phyloP scores from a whole-genome alignment of 768 basidiomycete species.

The Mycena vitilis region DNA sequence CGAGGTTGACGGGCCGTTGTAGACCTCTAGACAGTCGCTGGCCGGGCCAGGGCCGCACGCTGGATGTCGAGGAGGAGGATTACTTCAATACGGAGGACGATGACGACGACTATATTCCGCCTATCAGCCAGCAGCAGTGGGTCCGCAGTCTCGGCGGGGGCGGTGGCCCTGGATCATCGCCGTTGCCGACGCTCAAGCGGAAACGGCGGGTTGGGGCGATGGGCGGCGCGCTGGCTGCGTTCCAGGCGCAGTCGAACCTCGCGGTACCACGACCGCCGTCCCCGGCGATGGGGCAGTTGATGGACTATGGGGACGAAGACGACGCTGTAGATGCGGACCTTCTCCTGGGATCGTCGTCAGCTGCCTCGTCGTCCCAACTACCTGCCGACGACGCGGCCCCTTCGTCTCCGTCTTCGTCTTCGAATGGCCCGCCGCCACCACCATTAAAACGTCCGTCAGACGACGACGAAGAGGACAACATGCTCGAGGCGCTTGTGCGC shows the following conservation, averaged over 20 bases:
- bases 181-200: conserved; percentile 61
- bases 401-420: conserved; percentile 41
- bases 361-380: conserved; percentile 21
- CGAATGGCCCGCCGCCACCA: conserved; percentile 51
- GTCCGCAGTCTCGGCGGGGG: conserved; percentile 42
- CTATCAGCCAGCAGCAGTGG: conserved; percentile 53
- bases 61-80: conserved; percentile 88
- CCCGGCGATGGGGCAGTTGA: conserved; percentile 68
- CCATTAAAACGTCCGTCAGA: conserved; percentile 53
- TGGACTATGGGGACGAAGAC: conserved; percentile 85
- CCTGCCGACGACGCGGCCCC: conserved; percentile 39
- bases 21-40: conserved; percentile 59
- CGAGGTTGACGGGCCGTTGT: conserved; percentile 27
- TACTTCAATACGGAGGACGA: conserved; percentile 95
- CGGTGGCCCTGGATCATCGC: conserved; percentile 41
- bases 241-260: conserved; percentile 56
- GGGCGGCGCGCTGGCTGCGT: conserved; percentile 56
- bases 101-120: conserved; percentile 54
- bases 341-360: conserved; percentile 41
- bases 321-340: conserved; percentile 53
- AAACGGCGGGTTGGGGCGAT: conserved; percentile 62
- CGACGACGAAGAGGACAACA: conserved; percentile 67
- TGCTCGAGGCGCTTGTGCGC: conserved; percentile 67
- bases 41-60: conserved; percentile 58
- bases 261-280: conserved; percentile 52